Evolutionary conservation across 2,329 filamentous ascomycete species (phyloP).

Genomic region (Xylariaceae sp.): DNA sequence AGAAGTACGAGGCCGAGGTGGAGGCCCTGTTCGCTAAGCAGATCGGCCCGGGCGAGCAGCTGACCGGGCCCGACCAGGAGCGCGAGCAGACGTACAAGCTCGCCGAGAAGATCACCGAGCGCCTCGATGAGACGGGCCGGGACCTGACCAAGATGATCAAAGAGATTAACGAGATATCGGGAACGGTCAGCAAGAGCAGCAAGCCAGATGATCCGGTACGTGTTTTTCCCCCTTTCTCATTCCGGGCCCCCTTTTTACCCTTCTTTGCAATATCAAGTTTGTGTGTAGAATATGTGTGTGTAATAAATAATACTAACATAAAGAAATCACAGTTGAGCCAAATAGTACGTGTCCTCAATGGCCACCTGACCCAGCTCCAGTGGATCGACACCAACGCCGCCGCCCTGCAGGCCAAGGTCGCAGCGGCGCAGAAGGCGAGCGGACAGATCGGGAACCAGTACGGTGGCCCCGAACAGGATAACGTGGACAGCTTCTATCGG

Average conservation of each 20-base stretch:
- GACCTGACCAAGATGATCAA: slow-evolving; percentile 95
- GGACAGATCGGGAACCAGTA: slow-evolving; percentile 54
- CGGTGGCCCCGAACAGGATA: slow-evolving; percentile 59
- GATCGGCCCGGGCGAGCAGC: slow-evolving; percentile 66
- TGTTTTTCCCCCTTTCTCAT: not conserved
- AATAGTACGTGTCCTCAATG: slow-evolving; percentile 91
- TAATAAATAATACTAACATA: slow-evolving; percentile 3
- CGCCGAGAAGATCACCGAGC: slow-evolving; percentile 86
- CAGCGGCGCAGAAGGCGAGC: slow-evolving; percentile 73
- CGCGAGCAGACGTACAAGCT: slow-evolving; percentile 93
- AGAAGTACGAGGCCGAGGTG: slow-evolving; percentile 86
- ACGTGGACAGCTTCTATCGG: slow-evolving; percentile 83
- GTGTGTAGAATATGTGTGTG: not conserved
- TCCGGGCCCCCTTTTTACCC: too few species aligned
- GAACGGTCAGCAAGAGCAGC: slow-evolving; percentile 79
- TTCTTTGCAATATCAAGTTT: too few species aligned
- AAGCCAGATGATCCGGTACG: slow-evolving; percentile 80
- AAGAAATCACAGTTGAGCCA: slow-evolving; percentile 64
- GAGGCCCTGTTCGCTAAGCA: slow-evolving; percentile 81
- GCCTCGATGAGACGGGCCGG: slow-evolving; percentile 88
- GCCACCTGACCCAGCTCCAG: slow-evolving; percentile 85
- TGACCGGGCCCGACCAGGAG: slow-evolving; percentile 89
- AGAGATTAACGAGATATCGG: slow-evolving; percentile 92
- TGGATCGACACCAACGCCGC: slow-evolving; percentile 85
- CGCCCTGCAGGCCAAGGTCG: slow-evolving; percentile 75